phyloP scores from a whole-genome alignment of 768 basidiomycete species.

The Mycena floridula region DNA sequence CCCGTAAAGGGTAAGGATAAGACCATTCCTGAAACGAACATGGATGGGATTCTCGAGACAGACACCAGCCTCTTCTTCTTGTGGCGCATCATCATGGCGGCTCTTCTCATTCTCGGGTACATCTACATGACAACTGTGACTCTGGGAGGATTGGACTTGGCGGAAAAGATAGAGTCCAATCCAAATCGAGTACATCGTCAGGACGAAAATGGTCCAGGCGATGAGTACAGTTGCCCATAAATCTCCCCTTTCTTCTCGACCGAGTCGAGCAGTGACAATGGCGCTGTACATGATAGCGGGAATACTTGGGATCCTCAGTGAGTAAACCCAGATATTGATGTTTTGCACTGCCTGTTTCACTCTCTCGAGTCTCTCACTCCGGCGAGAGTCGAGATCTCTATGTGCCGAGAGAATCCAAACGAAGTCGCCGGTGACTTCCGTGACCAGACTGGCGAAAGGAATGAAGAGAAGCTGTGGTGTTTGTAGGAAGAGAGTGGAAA shows the following conservation, averaged over 20 bases:
- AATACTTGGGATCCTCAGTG: not conserved
- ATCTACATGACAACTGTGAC: no score
- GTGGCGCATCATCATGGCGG: not conserved
- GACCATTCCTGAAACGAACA: constrained; percentile 6
- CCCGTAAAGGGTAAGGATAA: constrained; percentile 14
- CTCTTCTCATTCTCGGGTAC: not conserved
- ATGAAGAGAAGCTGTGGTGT: constrained; percentile 9
- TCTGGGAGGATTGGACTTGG: not conserved
- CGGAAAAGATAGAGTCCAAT: not conserved
- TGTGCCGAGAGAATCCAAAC: constrained; percentile 15
- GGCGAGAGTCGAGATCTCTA: constrained; percentile 1
- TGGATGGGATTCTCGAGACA: constrained; percentile 6
- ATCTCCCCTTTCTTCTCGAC: not conserved
- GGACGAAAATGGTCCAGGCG: not conserved
- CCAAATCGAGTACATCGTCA: constrained; percentile 1
- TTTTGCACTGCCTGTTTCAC: not conserved
- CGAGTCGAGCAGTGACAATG: not conserved
- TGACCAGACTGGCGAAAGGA: constrained; percentile 10
- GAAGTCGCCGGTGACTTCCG: constrained; percentile 13
- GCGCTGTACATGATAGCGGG: constrained; percentile 1
- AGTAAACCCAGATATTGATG: constrained; percentile 2
- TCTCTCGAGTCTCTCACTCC: not conserved
- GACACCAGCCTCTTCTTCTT: not conserved
- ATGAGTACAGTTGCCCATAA: not conserved
- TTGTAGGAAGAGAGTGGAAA: constrained; percentile 11